These are phyloP conservation scores for Lithohypha guttulata DNA, from an alignment of 2,329 filamentous ascomycete species.

Conservation along the genomic window DNA sequence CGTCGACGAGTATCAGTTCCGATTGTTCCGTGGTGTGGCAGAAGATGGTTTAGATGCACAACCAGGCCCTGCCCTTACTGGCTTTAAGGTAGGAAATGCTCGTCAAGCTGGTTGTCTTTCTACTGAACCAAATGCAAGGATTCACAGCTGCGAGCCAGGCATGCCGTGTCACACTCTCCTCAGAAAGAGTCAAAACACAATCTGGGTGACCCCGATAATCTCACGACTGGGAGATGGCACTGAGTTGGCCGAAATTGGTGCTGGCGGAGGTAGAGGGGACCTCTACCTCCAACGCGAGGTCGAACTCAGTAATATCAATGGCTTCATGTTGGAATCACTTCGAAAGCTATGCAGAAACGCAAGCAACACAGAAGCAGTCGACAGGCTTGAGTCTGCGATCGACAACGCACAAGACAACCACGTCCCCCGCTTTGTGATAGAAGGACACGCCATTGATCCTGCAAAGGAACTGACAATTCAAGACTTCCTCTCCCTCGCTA, in stretches of 20 bases:
- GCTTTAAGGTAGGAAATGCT: conserved; percentile 64
- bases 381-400: conserved; percentile 25
- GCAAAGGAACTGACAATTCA: conserved; percentile 29
- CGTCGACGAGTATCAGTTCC: conserved; percentile 68
- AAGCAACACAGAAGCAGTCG: conserved; percentile 27
- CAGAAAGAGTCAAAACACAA: conserved; percentile 42
- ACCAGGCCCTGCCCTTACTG: conserved; percentile 59
- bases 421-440: conserved; percentile 28
- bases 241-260: conserved; percentile 61
- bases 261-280: conserved; percentile 70
- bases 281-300: conserved; percentile 58
- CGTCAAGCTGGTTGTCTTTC: conserved; percentile 63
- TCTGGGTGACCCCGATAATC: conserved; percentile 71
- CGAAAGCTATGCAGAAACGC: conserved; percentile 43
- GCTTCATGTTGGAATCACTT: conserved; percentile 47
- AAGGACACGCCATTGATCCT: conserved; percentile 29
- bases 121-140: conserved; percentile 46
- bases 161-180: conserved; percentile 32
- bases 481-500: conserved; percentile 22
- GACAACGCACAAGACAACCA: conserved; percentile 26
- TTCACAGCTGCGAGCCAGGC: conserved; percentile 81
- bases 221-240: conserved; percentile 49
- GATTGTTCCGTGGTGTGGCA: conserved; percentile 57
- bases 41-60: conserved; percentile 34
- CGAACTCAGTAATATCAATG: conserved; percentile 41